Base-by-base conservation (phyloP, 257 asterid genomes). In the Salvia miltiorrhiza region DNA sequence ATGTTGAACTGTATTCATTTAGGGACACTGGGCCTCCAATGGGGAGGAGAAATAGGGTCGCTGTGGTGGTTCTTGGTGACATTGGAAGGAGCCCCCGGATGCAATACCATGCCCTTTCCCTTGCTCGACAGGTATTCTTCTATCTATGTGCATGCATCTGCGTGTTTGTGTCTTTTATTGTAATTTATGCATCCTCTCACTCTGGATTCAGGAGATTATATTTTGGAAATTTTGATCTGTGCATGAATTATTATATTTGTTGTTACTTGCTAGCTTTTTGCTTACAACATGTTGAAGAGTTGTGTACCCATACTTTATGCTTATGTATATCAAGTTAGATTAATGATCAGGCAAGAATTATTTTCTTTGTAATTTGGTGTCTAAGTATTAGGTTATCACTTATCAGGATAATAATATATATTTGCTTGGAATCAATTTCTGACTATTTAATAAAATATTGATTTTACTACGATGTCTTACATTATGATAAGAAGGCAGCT, bases 61-160 rank as follows among this genome's bases (percentile, higher is more conserved):
- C 97, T 0, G 88, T 93, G 62, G 95, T 93, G 63, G 99, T 93
- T 70, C 97, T 93, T 13, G 99, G 99, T 0, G 99, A 93, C 79
- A 83, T 93, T 7, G 99, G 99, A 17, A 96, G 97, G 41, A 90
- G 99, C 79, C 99, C 97, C 9, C 84, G 99, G 9, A 90, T 93
- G 99, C 99, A 93, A 67, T 93, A 88, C 72, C 99, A 93, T 40
- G 95, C 97, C 4, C 97, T 93, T 61, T 93, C 99, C 47, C 96
- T 93, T 68, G 91, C 97, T 62, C 88, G 83, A 16, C 97, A 88
- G 96, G 99, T 90, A 69, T 28, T 59, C 54, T 1, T 67, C 60
- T 45, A 43, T 54, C 56, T 28, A 39, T 44, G 9, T 67, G 14
- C 35, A 30, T 24, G 43, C 30, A 39, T 10, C 7, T 39, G 39